These are phyloP conservation scores for Tolypocladium ovalisporum DNA, from an alignment of 2,329 filamentous ascomycete genomes.

Conservation along the genomic window DNA sequence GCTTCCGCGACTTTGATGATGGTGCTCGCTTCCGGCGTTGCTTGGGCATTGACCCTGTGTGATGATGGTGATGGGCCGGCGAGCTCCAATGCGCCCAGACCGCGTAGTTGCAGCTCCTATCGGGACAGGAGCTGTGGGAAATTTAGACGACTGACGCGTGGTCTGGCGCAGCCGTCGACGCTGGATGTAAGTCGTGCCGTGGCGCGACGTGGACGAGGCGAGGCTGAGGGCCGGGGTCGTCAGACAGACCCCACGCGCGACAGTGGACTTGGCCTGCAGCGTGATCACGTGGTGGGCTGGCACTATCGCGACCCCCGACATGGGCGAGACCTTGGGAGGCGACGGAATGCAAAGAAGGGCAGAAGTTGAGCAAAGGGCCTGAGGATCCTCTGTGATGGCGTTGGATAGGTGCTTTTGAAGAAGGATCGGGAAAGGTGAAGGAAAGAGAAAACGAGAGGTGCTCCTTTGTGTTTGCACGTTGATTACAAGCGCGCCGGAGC, in stretches of 20 bases:
- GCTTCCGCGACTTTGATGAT: constrained; percentile 9
- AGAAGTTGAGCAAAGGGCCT: background rate
- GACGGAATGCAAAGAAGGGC: background rate
- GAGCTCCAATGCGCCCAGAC: background rate
- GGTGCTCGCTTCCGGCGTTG: constrained; percentile 12
- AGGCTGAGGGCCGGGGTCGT: constrained; percentile 4
- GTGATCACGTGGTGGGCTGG: constrained; percentile 8
- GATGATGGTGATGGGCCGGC: background rate
- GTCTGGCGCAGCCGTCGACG: constrained; percentile 17
- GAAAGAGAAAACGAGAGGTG: background rate
- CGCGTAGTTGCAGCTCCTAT: background rate
- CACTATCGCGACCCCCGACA: background rate
- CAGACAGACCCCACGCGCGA: background rate
- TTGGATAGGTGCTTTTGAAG: background rate
- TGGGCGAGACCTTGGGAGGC: background rate
- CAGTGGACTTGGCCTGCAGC: background rate
- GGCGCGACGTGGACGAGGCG: constrained; percentile 8
- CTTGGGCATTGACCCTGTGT: constrained; percentile 21
- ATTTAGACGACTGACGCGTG: constrained; percentile 11
- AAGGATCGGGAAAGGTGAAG: background rate
- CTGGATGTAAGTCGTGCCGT: constrained; percentile 21
- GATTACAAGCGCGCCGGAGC: background rate
- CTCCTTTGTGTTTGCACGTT: background rate
- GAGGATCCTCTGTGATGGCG: background rate
- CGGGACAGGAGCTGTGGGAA: background rate